phyloP scores from a whole-genome alignment of 768 basidiomycete species.

The Tylopilus plumbeoviolaceoides region DNA sequence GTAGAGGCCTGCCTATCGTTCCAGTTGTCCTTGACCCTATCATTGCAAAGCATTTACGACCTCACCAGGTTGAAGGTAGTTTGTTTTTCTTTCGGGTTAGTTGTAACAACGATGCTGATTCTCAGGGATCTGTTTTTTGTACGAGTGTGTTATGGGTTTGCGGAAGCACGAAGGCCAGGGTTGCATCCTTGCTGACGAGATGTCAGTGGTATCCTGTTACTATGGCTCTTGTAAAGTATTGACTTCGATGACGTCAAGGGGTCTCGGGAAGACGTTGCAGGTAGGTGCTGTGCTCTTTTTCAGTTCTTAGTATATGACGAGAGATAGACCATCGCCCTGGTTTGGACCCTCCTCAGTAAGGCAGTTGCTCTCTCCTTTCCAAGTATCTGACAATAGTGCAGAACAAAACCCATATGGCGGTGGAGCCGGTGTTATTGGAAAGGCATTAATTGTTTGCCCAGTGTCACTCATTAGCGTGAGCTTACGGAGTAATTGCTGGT shows the following conservation, averaged over 20 bases:
- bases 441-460: slow-evolving; percentile 90
- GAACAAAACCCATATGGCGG: slow-evolving; percentile 81
- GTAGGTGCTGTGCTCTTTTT: slow-evolving; percentile 28
- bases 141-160: slow-evolving; percentile 94
- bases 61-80: slow-evolving; percentile 86
- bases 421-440: slow-evolving; percentile 54
- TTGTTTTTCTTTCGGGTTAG: slow-evolving; percentile 7
- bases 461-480: slow-evolving; percentile 82
- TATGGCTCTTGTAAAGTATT: slow-evolving; percentile 4
- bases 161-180: slow-evolving; percentile 88
- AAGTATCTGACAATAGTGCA: slow-evolving; percentile 27
- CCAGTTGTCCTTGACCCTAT: slow-evolving; percentile 90
- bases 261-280: slow-evolving; percentile 94
- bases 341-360: slow-evolving; percentile 91
- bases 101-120: not conserved
- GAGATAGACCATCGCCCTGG: slow-evolving; percentile 71
- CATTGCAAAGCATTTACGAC: slow-evolving; percentile 69
- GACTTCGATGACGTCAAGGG: slow-evolving; percentile 48
- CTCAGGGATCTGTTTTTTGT: slow-evolving; percentile 81
- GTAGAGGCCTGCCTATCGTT: slow-evolving; percentile 59
- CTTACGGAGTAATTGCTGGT: not conserved
- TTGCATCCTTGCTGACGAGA: slow-evolving; percentile 96
- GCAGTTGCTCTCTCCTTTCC: slow-evolving; percentile 1
- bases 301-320: slow-evolving; percentile 8
- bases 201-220: slow-evolving; percentile 43